A percentile compares a stretch with the other conserved stretches of the same genome.
These are phyloP conservation scores for Exserohilum rostratum DNA, from an alignment of 2,329 filamentous ascomycete species.

Conservation along the genomic window DNA sequence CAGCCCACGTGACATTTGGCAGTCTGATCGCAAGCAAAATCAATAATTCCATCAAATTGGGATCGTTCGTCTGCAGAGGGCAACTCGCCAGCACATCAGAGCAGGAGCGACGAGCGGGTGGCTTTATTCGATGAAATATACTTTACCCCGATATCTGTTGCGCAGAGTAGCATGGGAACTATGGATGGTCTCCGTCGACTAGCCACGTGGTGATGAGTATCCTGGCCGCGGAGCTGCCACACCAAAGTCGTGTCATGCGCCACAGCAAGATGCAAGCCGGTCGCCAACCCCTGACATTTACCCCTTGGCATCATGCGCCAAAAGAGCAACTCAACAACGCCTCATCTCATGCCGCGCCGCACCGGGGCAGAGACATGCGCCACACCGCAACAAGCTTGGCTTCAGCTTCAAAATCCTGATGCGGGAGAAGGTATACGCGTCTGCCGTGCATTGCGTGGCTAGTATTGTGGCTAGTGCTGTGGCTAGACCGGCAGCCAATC, in stretches of 20 bases:
- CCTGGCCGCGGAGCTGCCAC: constrained; percentile 2
- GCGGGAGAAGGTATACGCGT: neutral
- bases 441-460: constrained; percentile 13
- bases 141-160: neutral
- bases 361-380: constrained; percentile 3
- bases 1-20: constrained; percentile 4
- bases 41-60: neutral
- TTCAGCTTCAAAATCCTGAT: neutral
- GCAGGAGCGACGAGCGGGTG: neutral
- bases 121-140: neutral
- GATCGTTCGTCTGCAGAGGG: neutral
- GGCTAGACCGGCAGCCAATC: neutral
- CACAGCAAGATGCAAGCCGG: constrained; percentile 11
- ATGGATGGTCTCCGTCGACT: neutral
- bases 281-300: neutral
- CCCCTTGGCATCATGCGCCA: constrained; percentile 7
- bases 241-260: constrained; percentile 12
- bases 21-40: neutral
- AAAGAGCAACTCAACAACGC: constrained; percentile 5
- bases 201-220: constrained; percentile 1
- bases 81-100: neutral
- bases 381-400: constrained; percentile 1
- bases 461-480: constrained; percentile 11
- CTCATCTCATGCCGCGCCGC: neutral
- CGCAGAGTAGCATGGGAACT: neutral